These are phyloP conservation scores for Panicum hallii DNA, from an alignment of 202 grass and related monocot species.

Conservation along the genomic window DNA sequence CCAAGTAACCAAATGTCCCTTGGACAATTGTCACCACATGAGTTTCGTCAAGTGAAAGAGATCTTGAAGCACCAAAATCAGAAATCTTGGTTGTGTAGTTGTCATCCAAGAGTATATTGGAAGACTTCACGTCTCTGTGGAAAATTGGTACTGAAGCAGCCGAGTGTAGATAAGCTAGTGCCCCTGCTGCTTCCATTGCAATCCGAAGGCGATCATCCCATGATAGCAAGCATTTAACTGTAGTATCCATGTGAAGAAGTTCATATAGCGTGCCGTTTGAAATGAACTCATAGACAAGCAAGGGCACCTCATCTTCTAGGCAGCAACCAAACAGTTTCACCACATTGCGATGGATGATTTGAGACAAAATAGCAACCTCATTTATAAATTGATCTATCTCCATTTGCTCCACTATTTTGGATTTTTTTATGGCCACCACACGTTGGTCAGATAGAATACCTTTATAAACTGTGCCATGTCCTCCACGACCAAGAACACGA, in stretches of 20 bases:
- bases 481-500: slow-evolving; percentile 33
- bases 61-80: slow-evolving; percentile 46
- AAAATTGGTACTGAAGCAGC: slow-evolving; percentile 41
- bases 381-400: slow-evolving; percentile 47
- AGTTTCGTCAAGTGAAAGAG: slow-evolving; percentile 42
- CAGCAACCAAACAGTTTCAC: slow-evolving; percentile 44
- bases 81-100: slow-evolving; percentile 32
- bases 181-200: slow-evolving; percentile 21
- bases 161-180: slow-evolving; percentile 46
- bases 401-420: background rate
- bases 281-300: slow-evolving; percentile 46
- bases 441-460: slow-evolving; percentile 41
- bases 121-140: slow-evolving; percentile 52
- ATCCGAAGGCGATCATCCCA: slow-evolving; percentile 49
- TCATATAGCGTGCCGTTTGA: slow-evolving; percentile 36
- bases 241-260: background rate
- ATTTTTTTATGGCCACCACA: slow-evolving; percentile 44
- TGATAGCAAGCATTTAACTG: background rate
- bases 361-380: slow-evolving; percentile 38
- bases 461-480: slow-evolving; percentile 44
- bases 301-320: slow-evolving; percentile 34
- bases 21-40: slow-evolving; percentile 48
- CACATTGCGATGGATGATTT: slow-evolving; percentile 39
- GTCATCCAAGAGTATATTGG: slow-evolving; percentile 36
- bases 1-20: slow-evolving; percentile 26